Base-by-base conservation (phyloP, 345 rosid genomes). In the Rhodamnia argentea region DNA sequence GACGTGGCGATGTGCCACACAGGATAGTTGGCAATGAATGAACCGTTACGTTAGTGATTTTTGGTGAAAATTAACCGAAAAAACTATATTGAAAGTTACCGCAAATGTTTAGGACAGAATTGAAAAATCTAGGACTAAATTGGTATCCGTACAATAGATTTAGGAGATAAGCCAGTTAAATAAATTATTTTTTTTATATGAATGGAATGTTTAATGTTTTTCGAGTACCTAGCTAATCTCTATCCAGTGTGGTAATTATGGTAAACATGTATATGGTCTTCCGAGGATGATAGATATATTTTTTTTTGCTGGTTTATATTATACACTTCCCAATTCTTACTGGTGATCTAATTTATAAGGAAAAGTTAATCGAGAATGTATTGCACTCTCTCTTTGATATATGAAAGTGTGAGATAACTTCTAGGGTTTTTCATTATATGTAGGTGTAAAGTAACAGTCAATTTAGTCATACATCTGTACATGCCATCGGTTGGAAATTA, bases 1-100 rank as follows among this genome's bases (percentile, higher is more conserved):
- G 10, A 7, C 5, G 1, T 29, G 42, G 6, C 23, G 1, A 29
- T 62, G 1, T 64, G 42, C 9, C 22, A 15, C 37, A 15, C 15
- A 4, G 23, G 3, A 29, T 10, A 18, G 5, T 1, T 64, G 12
- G 2, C 4, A 10, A 29, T 64, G 10, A 27, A 3, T 14, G 16
- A 8, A 29, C 9, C 2, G 12, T 64, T 3, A 7, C 0, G 1
- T 27, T 0, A 37, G 7, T 20, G 7, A 37, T 32, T 70, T 70
- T 37, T 2, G 2, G 26, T 5, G 4, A 70, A 70, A 10, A 37
- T 70, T 37, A 26, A 37, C 2, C 1, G 0, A 5, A 20, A 5
- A 0, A 7, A 18, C 12, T 70, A 10, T 1, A 37, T 70, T 37
- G 22, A 5, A 70, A 37, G 37, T 70, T 70, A 3, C 0, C 0